phyloP scores from a whole-genome alignment of 768 basidiomycete genomes.

The Pleurotus tuber-regium region DNA sequence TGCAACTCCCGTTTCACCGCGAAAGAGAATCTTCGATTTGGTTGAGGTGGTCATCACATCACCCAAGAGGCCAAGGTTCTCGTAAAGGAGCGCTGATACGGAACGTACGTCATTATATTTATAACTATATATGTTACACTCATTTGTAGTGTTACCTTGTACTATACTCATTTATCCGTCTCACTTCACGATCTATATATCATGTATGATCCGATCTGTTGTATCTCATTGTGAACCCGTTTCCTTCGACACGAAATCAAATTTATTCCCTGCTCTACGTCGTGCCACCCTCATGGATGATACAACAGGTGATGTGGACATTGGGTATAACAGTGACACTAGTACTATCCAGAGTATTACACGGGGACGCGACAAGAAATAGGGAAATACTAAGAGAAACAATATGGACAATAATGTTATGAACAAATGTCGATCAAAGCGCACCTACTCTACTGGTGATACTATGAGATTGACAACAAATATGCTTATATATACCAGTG shows the following conservation, averaged over 20 bases:
- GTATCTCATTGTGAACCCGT: too few species aligned
- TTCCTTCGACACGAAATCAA: neutral
- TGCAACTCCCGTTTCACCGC: neutral
- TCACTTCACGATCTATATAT: too few species aligned
- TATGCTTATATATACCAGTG: too few species aligned
- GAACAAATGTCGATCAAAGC: neutral
- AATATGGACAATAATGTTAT: neutral
- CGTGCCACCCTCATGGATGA: neutral
- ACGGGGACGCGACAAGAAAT: neutral
- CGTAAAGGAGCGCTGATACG: too few species aligned
- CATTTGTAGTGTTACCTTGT: too few species aligned
- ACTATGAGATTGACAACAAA: too few species aligned
- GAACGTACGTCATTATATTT: too few species aligned
- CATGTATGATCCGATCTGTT: too few species aligned
- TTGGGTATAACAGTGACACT: neutral
- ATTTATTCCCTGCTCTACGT: neutral
- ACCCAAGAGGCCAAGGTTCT: too few species aligned
- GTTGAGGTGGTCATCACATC: neutral
- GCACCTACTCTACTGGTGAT: too few species aligned
- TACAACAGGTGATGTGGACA: slow-evolving; percentile 2
- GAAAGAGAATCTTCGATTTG: neutral
- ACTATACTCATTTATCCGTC: too few species aligned
- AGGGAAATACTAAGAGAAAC: neutral
- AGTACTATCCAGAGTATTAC: neutral
- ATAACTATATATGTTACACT: too few species aligned